Evolutionary conservation across 345 rosid genomes (phyloP), one percentile per base, ranked within the genome.

Genomic region (Psidium friedrichsthalianum): DNA sequence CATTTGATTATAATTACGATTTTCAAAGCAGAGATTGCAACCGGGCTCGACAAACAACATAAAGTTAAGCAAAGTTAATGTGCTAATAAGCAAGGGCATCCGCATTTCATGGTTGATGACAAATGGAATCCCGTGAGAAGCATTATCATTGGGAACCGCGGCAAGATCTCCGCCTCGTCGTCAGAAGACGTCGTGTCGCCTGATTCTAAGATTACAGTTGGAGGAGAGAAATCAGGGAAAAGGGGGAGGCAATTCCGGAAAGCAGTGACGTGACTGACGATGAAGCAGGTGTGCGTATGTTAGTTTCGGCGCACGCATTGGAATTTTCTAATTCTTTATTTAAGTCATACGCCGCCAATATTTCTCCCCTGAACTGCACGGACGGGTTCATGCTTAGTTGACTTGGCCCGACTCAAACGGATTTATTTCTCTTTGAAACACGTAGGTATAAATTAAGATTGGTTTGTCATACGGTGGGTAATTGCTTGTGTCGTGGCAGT

Each of bases 141-240:
- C 36, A 36, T 36, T 36, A 36, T 36, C 36, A 36, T 36, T 36
- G 36, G 36, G 36, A 36, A 36, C 36, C 36, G 3, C 32, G 91
- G 93, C 74, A 86, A 82, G 69, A 51, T 47, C 74, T 91, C 94
- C 20, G 86, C 92, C 88, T 96, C 98, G 13, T 96, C 99, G 42
- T 94, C 97, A 3, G 94, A 94, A 40, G 91, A 93, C 5, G 86
- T 90, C 96, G 92, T 94, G 49, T 27, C 84, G 69, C 82, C 82
- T 74, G 52, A 8, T 47, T 47, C 51, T 47, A 47, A 8, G 49
- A 47, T 47, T 47, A 6, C 9, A 47, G 49, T 47, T 47, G 7
- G 29, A 24, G 74, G 74, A 14, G 27, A 49, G 82, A 21, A 40
- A 49, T 42, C 82, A 51, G n/a, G 2, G 2, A 16, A n/a, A 25